Evolutionary conservation across 495 filamentous ascomycete species (phyloP), one percentile per base, ranked within the genome.

Genomic region (Chaetomium cochliodes): DNA sequence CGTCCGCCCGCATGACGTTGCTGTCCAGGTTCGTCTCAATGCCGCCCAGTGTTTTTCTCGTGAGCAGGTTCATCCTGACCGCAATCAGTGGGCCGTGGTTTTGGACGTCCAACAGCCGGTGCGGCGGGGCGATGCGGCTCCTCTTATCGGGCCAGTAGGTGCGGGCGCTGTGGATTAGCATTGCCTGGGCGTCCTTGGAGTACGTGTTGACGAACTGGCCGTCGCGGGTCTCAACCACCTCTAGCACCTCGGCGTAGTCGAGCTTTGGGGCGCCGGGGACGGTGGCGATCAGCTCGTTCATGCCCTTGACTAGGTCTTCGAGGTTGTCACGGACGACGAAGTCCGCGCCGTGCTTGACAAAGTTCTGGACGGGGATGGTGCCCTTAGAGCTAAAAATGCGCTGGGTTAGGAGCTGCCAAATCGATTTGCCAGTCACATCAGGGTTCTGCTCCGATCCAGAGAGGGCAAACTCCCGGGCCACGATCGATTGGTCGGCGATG

Each of bases 361-460:
- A 84, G 67, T 77, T 75, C 53, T 82, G 81, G 30, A 84, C 79
- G 8, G 75, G 75, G 0, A 77, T 58, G 8, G 80, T 79, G 26
- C 81, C 81, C 62, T 79, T 79, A 49, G 69, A 73, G 67, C 78
- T 73, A 61, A 82, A 76, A 39, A 82, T 18, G n/a, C 81, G 78
- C 69, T 73, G 78, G 41, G 47, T 70, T 15, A 83, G 72, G 15
- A 80, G 26, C 53, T 78, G 72, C 76, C 78, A 80, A 60, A 82
- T 65, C 66, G 77, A 81, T 71, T 84, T 84, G 71, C 49, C 67
- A 7, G 80, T 81, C n/a, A 84, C 50, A 66, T 84, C 81, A 11
- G 79, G 78, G 73, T 84, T 84, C 65, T 84, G 81, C 66, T 84
- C 81, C 1, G 81, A 83, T 11, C 81, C 81, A 0, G 81, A 84